Evolutionary conservation across 768 basidiomycete genomes (phyloP).

Genomic region (Daedaleopsis nitida): DNA sequence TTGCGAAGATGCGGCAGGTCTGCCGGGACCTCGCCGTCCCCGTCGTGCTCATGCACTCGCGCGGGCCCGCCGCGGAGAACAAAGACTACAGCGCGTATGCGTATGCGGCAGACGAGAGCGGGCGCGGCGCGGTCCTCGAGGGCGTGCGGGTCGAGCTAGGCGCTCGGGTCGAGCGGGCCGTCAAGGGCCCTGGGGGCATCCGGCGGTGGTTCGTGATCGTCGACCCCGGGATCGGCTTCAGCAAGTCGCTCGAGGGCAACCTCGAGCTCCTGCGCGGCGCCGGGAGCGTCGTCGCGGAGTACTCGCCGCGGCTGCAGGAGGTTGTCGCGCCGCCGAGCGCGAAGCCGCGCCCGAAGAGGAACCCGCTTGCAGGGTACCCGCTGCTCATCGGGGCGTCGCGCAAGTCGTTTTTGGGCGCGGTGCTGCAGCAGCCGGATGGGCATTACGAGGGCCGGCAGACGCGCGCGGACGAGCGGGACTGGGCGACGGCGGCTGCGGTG

Average conservation of each 20-base stretch:
- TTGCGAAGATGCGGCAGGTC: constrained; percentile 63
- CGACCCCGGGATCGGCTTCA: constrained; percentile 95
- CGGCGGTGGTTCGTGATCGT: constrained; percentile 86
- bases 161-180: constrained; percentile 59
- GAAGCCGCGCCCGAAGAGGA: constrained; percentile 30
- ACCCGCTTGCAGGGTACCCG: constrained; percentile 60
- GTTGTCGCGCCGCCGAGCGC: constrained; percentile 4
- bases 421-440: constrained; percentile 52
- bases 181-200: constrained; percentile 71
- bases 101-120: constrained; percentile 39
- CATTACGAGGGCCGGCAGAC: constrained; percentile 52
- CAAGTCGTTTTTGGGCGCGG: constrained; percentile 80
- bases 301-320: constrained; percentile 9
- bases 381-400: constrained; percentile 77
- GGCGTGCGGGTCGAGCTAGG: constrained; percentile 77
- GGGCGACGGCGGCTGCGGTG: constrained; percentile 80
- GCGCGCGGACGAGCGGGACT: constrained; percentile 64
- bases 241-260: constrained; percentile 80
- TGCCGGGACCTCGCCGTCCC: constrained; percentile 71
- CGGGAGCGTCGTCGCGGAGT: constrained; percentile 47
- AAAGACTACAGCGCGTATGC: constrained; percentile 59
- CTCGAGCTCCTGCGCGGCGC: constrained; percentile 61
- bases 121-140: constrained; percentile 51
- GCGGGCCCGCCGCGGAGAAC: constrained; percentile 78
- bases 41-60: constrained; percentile 91